Percentiles rank a stretch among this genome's conserved stretches.
These are phyloP conservation scores for Pseudozyma flocculosa DNA, from an alignment of 1,284 basidiomycete genomes.

Conservation along the genomic window DNA sequence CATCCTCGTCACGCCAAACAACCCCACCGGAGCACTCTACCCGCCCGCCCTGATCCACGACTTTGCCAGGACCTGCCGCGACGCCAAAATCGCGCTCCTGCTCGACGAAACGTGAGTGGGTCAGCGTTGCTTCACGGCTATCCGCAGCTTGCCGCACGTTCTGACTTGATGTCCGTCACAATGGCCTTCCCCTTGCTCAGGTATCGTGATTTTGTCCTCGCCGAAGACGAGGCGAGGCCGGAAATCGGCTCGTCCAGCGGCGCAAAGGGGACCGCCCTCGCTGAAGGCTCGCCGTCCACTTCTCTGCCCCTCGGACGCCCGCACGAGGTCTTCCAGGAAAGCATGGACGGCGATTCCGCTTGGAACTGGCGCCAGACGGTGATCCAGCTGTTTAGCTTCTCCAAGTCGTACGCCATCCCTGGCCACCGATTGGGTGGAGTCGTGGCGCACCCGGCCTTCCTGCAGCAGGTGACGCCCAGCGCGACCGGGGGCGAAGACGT, in stretches of 20 bases:
- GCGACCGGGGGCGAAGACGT: constrained; percentile 48
- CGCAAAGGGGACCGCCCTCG: neutral
- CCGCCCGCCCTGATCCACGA: constrained; percentile 65
- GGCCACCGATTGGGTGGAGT: constrained; percentile 80
- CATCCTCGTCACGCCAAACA: constrained; percentile 61
- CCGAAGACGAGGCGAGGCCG: constrained; percentile 15
- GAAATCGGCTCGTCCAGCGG: neutral
- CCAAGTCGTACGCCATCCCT: constrained; percentile 79
- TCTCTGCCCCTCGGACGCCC: constrained; percentile 59
- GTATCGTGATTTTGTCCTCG: constrained; percentile 76
- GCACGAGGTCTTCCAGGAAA: constrained; percentile 64
- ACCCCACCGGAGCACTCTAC: constrained; percentile 75
- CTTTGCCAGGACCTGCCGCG: constrained; percentile 68
- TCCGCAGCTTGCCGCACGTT: no score
- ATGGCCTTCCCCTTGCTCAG: no score
- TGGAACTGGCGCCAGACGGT: constrained; percentile 64
- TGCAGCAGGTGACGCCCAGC: constrained; percentile 50
- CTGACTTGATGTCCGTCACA: no score
- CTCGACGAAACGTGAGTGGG: constrained; percentile 60
- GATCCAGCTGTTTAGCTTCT: constrained; percentile 54
- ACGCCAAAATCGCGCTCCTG: constrained; percentile 70
- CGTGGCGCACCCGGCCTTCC: constrained; percentile 67
- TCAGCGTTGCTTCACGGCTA: no score
- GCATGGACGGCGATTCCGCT: constrained; percentile 7
- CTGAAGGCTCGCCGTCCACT: neutral